Base-by-base conservation (phyloP, 495 filamentous ascomycete genomes). In the Aspergillus sclerotiicarbonarius region DNA sequence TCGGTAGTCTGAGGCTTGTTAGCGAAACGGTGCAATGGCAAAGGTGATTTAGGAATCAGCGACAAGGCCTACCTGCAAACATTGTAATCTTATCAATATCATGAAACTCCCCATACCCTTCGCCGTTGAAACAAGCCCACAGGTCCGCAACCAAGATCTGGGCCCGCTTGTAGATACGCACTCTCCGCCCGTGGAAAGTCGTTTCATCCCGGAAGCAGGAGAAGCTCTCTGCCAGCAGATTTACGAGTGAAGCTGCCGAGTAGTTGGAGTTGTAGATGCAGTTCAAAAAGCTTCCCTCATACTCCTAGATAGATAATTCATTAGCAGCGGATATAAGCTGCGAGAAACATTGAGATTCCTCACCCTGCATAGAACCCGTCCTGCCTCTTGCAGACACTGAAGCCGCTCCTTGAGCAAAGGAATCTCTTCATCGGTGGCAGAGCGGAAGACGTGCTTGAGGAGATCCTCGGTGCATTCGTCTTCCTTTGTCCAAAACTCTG, bases 81-180 rank as follows among this genome's bases (percentile, higher is more conserved):
- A 97, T 97, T 58, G 95, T 99, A 67, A 99, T 88, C 62, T 90
- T 89, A 67, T 91, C 85, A 52, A 99, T 96, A 64, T 99, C 95
- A 29, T 86, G 65, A 65, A 99, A 99, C n/a, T 80, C 72, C 13
- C 94, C 94, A 60, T 86, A 92, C 20, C 81, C 73, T 59, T 88
- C 78, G 32, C 90, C 91, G 48, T 94, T 83, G 65, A 97, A 96
- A 58, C 90, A 93, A 10, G 92, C 93, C 93, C 93, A 98, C 4
- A 96, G 66, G 65, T 99, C 94, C 43, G 95, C 95, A 16, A 95
- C 90, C 13, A 97, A 81, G 54, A 98, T 98, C 76, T 99, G 94
- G 3, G 94, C 92, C 8, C 94, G 86, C 70, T 98, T 98, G 67
- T 93, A 84, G 59, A 99, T 80, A 18, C 90, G 89, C 4, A 98